Percentiles rank a stretch among this genome's conserved stretches.
Evolutionary conservation across 2,329 filamentous ascomycete species (phyloP).

Genomic region (Colletotrichum simmondsii): DNA sequence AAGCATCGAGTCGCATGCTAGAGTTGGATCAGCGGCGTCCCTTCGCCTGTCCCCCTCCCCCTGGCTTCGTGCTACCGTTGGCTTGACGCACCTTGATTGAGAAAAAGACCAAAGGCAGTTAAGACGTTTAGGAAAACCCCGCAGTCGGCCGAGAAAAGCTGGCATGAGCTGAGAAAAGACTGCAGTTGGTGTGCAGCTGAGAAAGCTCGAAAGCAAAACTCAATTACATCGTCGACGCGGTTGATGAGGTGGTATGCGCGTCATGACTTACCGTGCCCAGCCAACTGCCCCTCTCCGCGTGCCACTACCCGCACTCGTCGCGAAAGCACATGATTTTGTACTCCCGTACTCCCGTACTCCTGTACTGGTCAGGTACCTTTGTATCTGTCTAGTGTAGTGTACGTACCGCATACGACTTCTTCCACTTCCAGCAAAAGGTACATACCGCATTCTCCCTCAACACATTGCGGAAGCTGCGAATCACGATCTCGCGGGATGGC

Average conservation of each 20-base stretch:
- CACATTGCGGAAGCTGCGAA: not conserved
- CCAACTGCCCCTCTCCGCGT: not conserved
- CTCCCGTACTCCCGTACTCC: not conserved
- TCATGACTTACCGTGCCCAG: slow-evolving; percentile 22
- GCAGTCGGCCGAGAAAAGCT: not conserved
- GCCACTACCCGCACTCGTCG: slow-evolving; percentile 6
- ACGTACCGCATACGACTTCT: too few relatives aligned
- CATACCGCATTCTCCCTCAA: not conserved
- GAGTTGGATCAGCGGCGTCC: not conserved
- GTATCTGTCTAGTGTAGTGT: not conserved
- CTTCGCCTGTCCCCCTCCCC: not conserved
- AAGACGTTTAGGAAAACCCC: not conserved
- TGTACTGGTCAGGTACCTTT: not conserved
- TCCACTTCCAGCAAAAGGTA: too few relatives aligned
- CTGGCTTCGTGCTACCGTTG: not conserved
- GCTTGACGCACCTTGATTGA: not conserved
- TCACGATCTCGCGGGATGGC: not conserved
- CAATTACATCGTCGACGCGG: slow-evolving; percentile 24
- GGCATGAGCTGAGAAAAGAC: not conserved
- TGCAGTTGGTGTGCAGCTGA: not conserved
- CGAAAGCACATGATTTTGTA: slow-evolving; percentile 34
- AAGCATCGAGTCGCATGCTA: not conserved
- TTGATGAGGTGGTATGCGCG: slow-evolving; percentile 29
- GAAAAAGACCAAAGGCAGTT: not conserved
- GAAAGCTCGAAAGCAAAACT: not conserved